Evolutionary conservation across 345 rosid species (phyloP), one percentile per base, ranked within the genome.

Genomic region (Eucalyptus cloeziana): DNA sequence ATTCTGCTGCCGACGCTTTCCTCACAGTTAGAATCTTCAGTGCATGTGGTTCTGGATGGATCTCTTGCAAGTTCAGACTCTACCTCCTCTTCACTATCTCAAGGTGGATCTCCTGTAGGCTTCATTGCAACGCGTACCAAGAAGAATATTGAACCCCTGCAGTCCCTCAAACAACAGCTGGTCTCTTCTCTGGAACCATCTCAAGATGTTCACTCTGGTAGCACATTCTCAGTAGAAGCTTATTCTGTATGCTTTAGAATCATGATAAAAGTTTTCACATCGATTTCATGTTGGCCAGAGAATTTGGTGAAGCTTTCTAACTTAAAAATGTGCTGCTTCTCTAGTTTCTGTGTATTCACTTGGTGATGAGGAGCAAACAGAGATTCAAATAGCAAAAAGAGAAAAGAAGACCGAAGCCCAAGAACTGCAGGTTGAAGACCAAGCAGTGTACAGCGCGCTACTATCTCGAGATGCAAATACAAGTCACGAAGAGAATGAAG

Each of bases 321-420:
- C 60, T 54, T 54, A 21, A 54, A 19, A 54, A 54, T 54, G 22
- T 9, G 93, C 95, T 87, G 93, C 96, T 89, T 94, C 95, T 17
- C 31, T 97, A 92, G 92, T 90, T 86, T 69, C 93, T 60, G 91
- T 94, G 51, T 94, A 95, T 89, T 93, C 95, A 90, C 86, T 95
- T 52, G 86, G 91, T 92, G 90, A 94, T 91, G 98, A 97, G 90
- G 97, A 94, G 88, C 94, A 95, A 90, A 96, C 93, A 49, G 98
- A n/a, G 40, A 86, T 50, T 54, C 60, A 8, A 54, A 3, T 54
- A 54, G 60, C 60, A 7, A 54, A 54, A 54, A 4, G 25, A 54
- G 25, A 7, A 10, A 54, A 8, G 25, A 54, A 54, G 60, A 54
- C 8, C 4, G 60, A 54, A 19, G 60, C 60, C 60, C 60, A 21